These are phyloP conservation scores for Aspergillus saccharolyticus DNA, from an alignment of 495 filamentous ascomycete species.

Conservation along the genomic window DNA sequence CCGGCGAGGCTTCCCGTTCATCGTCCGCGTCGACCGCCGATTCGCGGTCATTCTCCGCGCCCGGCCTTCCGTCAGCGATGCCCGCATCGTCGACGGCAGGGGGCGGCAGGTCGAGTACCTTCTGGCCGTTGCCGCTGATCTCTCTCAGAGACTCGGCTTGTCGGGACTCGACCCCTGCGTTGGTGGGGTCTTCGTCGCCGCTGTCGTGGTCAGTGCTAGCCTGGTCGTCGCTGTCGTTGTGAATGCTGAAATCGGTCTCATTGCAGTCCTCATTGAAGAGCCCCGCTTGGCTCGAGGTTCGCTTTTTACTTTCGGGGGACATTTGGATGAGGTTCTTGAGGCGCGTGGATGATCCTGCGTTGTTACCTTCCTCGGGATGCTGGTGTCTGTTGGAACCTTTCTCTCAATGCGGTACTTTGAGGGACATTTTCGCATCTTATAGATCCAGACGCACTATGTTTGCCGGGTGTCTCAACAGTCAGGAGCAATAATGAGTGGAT, in stretches of 20 bases:
- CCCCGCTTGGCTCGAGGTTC: background rate
- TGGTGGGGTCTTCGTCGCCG: background rate
- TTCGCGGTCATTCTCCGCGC: background rate
- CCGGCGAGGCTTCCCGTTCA: background rate
- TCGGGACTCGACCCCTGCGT: background rate
- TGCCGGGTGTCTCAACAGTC: no score
- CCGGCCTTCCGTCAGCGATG: background rate
- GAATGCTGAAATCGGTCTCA: background rate
- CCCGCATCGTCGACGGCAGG: background rate
- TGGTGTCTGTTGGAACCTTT: no score
- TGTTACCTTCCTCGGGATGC: background rate
- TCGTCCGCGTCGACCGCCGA: background rate
- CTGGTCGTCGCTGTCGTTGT: background rate
- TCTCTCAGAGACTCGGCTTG: background rate
- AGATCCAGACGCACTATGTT: no score
- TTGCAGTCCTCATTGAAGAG: background rate
- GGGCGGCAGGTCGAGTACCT: background rate
- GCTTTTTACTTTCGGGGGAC: background rate
- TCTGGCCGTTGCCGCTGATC: background rate
- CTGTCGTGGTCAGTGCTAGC: background rate
- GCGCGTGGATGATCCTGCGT: no score
- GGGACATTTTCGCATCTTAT: no score
- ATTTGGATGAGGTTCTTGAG: background rate
- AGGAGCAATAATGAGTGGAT: no score
- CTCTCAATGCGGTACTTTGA: no score